Conservation (phyloP, 2,329 filamentous ascomycete genomes). For the Alternaria consortialis region DNA sequence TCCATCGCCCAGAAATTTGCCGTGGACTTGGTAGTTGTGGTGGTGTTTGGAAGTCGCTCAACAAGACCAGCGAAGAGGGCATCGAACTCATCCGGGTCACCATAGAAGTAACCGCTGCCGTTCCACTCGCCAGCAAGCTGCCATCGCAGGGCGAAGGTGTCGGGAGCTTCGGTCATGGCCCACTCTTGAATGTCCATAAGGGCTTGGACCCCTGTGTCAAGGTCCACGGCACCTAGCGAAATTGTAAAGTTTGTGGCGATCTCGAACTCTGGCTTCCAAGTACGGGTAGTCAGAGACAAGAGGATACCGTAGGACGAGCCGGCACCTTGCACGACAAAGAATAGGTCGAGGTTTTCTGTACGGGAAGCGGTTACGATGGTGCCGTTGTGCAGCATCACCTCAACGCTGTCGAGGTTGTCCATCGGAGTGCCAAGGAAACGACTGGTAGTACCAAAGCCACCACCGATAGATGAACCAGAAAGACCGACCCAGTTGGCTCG, state of each 20-base stretch:
- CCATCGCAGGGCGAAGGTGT: conserved; percentile 28
- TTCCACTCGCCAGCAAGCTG: conserved; percentile 22
- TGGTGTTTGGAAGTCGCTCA: conserved; percentile 22
- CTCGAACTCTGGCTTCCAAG: conserved; percentile 23
- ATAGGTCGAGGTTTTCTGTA: conserved; percentile 29
- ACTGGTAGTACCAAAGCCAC: conserved; percentile 27
- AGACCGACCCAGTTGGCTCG: conserved; percentile 26
- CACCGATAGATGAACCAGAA: conserved; percentile 23
- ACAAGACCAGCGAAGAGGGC: conserved; percentile 19
- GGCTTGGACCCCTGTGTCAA: conserved; percentile 23
- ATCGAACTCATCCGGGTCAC: conserved; percentile 26
- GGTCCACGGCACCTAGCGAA: conserved; percentile 17
- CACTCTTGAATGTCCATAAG: conserved; percentile 26
- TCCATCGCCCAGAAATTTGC: conserved; percentile 28
- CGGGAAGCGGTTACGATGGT: conserved; percentile 30
- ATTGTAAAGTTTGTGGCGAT: conserved; percentile 26
- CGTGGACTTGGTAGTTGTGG: conserved; percentile 11
- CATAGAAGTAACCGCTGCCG: conserved; percentile 29
- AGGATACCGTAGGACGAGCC: conserved; percentile 28
- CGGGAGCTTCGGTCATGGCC: conserved; percentile 23
- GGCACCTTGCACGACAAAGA: conserved; percentile 33
- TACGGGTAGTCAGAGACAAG: conserved; percentile 23
- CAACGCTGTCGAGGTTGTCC: conserved; percentile 26
- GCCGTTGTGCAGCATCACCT: conserved; percentile 27
- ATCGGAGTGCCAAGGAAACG: conserved; percentile 25